Base-by-base conservation (phyloP, 1,139 yeast genomes). In the Geotrichum siamense region DNA sequence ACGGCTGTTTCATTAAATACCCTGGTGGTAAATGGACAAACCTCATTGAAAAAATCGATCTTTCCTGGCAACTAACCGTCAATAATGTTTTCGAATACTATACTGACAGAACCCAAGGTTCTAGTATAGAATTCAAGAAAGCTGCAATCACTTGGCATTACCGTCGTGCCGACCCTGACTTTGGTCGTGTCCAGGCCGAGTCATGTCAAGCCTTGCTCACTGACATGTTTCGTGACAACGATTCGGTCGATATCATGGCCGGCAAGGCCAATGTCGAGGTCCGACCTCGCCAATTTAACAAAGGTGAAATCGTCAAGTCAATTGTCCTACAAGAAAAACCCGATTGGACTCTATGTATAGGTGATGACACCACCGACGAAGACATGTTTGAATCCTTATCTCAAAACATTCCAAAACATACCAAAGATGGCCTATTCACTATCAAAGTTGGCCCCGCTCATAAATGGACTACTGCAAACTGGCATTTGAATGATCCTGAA, bases 111-210 rank as follows among this genome's bases (percentile, higher is more conserved):
- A 91, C 98, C 0, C 96, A 95, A 2, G 96, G 96, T 5, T 74
- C 96, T 1, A 74, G 75, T 52, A 79, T 84, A 47, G 98, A 91
- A 63, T 75, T 74, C 57, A 91, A 91, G 62, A 81, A 86, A 57
- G 95, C 89, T 15, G 96, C 97, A 0, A 68, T 89, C 47, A 89
- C 96, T 1, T 91, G 98, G 98, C 98, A 91, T 65, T 91, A 89
- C 61, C 77, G 98, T 55, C 75, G 94, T 44, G 78, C 95, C 1
- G 97, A 87, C 56, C 97, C 96, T 0, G 94, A 82, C 48, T 74
- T 85, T 54, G 98, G 97, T 25, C 76, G 72, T 36, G 87, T 75
- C 65, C 95, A 86, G 64, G 94, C 96, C 0, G 69, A 74, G 22
- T 76, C 79, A 58, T 75, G 93, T 56, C 74, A 80, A 52, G 70